Percentiles rank a stretch among this genome's conserved stretches.
Conservation (phyloP, 495 filamentous ascomycete species). For the Hypoxylon lienhwacheense region DNA sequence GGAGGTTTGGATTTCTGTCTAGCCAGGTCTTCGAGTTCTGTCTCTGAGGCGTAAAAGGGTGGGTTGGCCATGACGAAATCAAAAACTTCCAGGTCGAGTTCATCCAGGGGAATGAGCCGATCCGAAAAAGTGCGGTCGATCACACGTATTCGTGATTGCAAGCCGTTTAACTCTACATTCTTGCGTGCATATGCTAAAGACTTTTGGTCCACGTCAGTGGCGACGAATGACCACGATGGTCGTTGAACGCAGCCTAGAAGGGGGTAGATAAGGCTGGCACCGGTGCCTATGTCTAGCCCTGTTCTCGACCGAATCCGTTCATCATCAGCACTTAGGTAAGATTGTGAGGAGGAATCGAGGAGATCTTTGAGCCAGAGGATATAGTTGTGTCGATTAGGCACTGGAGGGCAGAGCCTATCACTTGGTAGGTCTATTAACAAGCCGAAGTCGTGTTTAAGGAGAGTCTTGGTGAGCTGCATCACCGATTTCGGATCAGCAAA, state of each 20-base stretch:
- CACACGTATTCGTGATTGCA: slow-evolving; percentile 67
- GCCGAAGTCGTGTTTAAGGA: slow-evolving; percentile 75
- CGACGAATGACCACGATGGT: slow-evolving; percentile 69
- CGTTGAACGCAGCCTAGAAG: slow-evolving; percentile 74
- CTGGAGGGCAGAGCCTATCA: slow-evolving; percentile 88
- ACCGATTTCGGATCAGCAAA: slow-evolving; percentile 79
- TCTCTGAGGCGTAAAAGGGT: slow-evolving; percentile 79
- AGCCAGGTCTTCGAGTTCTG: slow-evolving; percentile 68
- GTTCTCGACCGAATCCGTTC: slow-evolving; percentile 52
- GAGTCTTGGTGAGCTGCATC: slow-evolving; percentile 77
- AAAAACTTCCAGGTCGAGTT: slow-evolving; percentile 58
- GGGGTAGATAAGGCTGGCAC: slow-evolving; percentile 89
- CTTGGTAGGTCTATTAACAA: slow-evolving; percentile 69
- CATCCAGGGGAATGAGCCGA: slow-evolving; percentile 63
- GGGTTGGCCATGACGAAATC: slow-evolving; percentile 96
- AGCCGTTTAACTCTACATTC: slow-evolving; percentile 65
- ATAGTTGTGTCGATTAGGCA: slow-evolving; percentile 85
- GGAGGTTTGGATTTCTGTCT: slow-evolving; percentile 67
- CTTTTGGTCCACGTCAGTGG: slow-evolving; percentile 80
- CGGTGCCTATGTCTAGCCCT: slow-evolving; percentile 90
- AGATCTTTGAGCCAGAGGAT: slow-evolving; percentile 87
- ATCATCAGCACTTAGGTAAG: slow-evolving; percentile 41
- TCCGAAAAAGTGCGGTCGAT: slow-evolving; percentile 54
- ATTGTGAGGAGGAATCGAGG: slow-evolving; percentile 72
- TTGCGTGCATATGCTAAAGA: slow-evolving; percentile 64